phyloP scores from a whole-genome alignment of 2,329 filamentous ascomycete genomes.

The Ceratocystiopsis minuta region DNA sequence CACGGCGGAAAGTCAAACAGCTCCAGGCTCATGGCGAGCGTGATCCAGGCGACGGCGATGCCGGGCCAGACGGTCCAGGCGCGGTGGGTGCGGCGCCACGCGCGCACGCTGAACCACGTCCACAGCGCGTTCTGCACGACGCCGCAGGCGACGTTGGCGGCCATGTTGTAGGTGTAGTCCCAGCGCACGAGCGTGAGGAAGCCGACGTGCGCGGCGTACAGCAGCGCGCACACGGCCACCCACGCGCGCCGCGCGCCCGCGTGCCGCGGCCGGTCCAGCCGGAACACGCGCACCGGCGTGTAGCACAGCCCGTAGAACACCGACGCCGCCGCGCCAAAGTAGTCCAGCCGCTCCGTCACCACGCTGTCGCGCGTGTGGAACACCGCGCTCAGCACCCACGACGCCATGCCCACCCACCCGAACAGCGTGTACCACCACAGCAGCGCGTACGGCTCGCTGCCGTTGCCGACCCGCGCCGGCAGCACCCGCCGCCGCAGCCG shows the following conservation, averaged over 20 bases:
- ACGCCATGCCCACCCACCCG: slow-evolving; percentile 61
- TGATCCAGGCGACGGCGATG: slow-evolving; percentile 78
- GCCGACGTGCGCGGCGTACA: slow-evolving; percentile 61
- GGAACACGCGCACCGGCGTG: slow-evolving; percentile 62
- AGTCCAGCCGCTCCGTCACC: slow-evolving; percentile 84
- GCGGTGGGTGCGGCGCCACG: slow-evolving; percentile 53
- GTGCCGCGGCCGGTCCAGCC: slow-evolving; percentile 39
- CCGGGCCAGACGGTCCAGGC: slow-evolving; percentile 81
- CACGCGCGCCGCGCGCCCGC: slow-evolving; percentile 45
- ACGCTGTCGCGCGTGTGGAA: slow-evolving; percentile 84
- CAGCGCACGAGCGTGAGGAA: slow-evolving; percentile 77
- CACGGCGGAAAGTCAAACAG: slow-evolving; percentile 83
- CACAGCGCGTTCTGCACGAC: slow-evolving; percentile 68
- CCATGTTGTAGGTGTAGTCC: slow-evolving; percentile 98
- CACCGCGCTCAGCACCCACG: slow-evolving; percentile 76
- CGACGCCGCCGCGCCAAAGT: slow-evolving; percentile 79
- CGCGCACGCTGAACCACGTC: slow-evolving; percentile 62
- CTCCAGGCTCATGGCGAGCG: slow-evolving; percentile 88
- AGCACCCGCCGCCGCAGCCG: slow-evolving; percentile 52
- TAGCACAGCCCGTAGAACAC: slow-evolving; percentile 89
- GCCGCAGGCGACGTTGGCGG: slow-evolving; percentile 72
- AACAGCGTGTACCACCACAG: slow-evolving; percentile 66
- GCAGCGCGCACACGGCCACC: slow-evolving; percentile 50
- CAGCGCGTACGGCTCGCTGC: slow-evolving; percentile 39
- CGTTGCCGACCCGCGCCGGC: too few species aligned